Evolutionary conservation across 495 filamentous ascomycete species (phyloP), one percentile per base, ranked within the genome.

Genomic region (Tuber melanosporum): DNA sequence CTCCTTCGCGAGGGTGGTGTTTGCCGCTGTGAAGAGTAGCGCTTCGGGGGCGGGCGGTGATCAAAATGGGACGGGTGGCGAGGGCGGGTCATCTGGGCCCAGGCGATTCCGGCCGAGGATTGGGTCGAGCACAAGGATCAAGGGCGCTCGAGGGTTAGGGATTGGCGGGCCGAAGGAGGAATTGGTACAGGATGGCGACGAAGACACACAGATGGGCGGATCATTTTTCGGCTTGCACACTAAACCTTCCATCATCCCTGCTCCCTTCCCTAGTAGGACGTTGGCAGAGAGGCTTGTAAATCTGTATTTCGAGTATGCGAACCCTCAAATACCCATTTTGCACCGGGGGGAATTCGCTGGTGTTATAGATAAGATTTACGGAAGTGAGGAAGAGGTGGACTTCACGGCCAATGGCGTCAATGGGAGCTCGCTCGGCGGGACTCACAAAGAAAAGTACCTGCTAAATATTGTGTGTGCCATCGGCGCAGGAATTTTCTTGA

Each of bases 391-490:
- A 32, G 42, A 43, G 6, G 71, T 45, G 26, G 62, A 42, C 19
- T 7, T 2, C 12, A 76, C 71, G 45, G 73, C 71, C 44, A 73
- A 72, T 46, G 73, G 57, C 2, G 22, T 74, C 3, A 41, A 74
- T 47, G 80, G 74, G 3, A 89, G 91, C 47, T 89, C 89, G 73
- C 89, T 90, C 75, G 89, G 89, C 74, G 89, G 93, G 44, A 92
- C 91, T 32, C 90, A 94, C 12, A 89, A 93, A 72, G 94, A 97
- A 84, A 89, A 94, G 20, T 98, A 98, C 83, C 89, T 94, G 84
- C 88, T 98, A 71, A 97, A 97, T 84, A 98, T 98, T 84, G 95
- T 98, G n/a, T 98, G 95, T 85, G 95, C 95, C 9, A 97, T 98
- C 77, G 95, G 95, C 14, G 92, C 93, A 19, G 95, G 94, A 0